Evolutionary conservation across 129 eudicot genomes (phyloP).

Genomic region (Deinandra increscens): DNA sequence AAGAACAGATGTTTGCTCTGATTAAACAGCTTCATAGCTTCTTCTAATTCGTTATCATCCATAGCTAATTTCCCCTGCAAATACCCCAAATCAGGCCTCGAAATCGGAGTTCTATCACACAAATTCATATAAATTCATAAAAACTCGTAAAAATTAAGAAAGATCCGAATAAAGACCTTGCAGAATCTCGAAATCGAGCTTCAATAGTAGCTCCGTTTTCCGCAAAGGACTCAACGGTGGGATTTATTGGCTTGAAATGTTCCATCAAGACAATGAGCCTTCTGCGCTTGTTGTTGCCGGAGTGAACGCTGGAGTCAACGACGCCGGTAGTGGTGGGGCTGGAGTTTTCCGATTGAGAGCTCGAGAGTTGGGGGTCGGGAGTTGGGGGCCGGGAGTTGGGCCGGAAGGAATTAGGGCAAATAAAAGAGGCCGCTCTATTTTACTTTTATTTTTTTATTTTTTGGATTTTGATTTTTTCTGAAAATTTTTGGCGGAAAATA

Average conservation of each 20-base stretch:
- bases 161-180: constrained; percentile 52
- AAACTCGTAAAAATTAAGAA: neutral
- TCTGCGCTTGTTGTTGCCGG: too few relatives aligned
- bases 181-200: constrained; percentile 71
- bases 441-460: too few relatives aligned
- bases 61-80: constrained; percentile 55
- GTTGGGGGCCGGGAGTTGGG: too few relatives aligned
- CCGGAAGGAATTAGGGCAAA: too few relatives aligned
- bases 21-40: constrained; percentile 57
- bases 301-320: too few relatives aligned
- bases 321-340: too few relatives aligned
- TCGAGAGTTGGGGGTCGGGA: too few relatives aligned
- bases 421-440: too few relatives aligned
- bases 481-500: too few relatives aligned
- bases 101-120: neutral
- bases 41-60: constrained; percentile 44
- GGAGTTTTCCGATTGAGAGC: too few relatives aligned
- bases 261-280: constrained; percentile 50
- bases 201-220: constrained; percentile 42
- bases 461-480: too few relatives aligned
- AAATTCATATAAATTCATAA: neutral
- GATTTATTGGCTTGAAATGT: constrained; percentile 35
- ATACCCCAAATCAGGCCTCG: neutral
- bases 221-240: constrained; percentile 16
- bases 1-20: constrained; percentile 61